Evolutionary conservation across 768 basidiomycete genomes (phyloP).

Genomic region (Hygrophoropsis aurantiaca): DNA sequence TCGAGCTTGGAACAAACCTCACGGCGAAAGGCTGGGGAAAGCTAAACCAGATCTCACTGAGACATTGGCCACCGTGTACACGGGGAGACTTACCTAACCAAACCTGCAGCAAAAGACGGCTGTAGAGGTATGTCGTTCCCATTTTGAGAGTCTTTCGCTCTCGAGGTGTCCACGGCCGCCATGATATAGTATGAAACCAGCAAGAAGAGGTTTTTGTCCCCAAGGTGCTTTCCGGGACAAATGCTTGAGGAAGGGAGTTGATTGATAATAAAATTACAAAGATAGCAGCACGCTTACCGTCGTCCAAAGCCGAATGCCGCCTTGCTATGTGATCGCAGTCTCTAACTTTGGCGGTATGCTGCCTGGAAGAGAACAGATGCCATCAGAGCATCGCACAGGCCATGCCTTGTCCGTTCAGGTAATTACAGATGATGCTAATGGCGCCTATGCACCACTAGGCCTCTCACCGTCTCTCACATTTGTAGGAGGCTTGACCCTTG

Average conservation of each 20-base stretch:
- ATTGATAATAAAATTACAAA: background rate
- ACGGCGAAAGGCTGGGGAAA: background rate
- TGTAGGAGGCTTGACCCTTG: too few relatives aligned
- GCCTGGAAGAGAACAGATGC: too few relatives aligned
- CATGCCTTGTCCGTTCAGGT: too few relatives aligned
- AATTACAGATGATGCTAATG: too few relatives aligned
- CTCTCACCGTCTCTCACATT: too few relatives aligned
- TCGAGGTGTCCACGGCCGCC: constrained; percentile 1
- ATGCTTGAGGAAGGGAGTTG: background rate
- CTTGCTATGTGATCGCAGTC: too few relatives aligned
- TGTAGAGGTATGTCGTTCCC: background rate
- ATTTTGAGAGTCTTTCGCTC: background rate
- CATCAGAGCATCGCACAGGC: too few relatives aligned
- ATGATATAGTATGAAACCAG: background rate
- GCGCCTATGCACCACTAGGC: too few relatives aligned
- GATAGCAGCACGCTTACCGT: background rate
- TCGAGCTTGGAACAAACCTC: constrained; percentile 1
- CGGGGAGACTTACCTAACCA: background rate
- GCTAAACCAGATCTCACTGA: background rate
- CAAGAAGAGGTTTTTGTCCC: constrained; percentile 1
- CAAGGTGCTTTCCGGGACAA: constrained; percentile 1
- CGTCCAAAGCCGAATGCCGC: constrained; percentile 2
- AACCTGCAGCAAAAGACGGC: background rate
- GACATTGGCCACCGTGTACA: too few relatives aligned
- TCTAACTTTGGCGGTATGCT: too few relatives aligned